These are phyloP conservation scores for Gastrolobium bilobum DNA, from an alignment of 306 rosid genomes.

Conservation along the genomic window DNA sequence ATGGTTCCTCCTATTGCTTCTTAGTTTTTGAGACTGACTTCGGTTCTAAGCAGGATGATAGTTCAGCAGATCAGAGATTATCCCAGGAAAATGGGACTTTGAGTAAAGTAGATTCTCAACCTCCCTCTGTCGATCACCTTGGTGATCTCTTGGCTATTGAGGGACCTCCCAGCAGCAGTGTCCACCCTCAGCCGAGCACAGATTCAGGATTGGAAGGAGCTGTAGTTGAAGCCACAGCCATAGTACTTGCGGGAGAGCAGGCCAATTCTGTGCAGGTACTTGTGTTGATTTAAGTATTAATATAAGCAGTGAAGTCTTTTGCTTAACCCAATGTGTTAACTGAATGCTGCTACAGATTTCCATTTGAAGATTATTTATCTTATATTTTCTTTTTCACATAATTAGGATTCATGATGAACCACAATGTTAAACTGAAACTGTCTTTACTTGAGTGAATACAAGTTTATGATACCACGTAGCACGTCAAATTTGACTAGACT, in stretches of 20 bases:
- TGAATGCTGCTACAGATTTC: conserved; percentile 19
- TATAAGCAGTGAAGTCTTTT: conserved; percentile 20
- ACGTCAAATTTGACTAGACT: conserved; percentile 1
- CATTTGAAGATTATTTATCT: conserved; percentile 29
- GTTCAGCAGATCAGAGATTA: conserved; percentile 56
- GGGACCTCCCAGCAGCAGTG: conserved; percentile 79
- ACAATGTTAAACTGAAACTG: conserved; percentile 10
- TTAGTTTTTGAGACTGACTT: conserved; percentile 46
- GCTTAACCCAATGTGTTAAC: conserved; percentile 23
- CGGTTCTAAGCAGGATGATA: conserved; percentile 69
- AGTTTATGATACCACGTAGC: conserved; percentile 29
- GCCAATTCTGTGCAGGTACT: conserved; percentile 85
- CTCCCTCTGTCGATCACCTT: conserved; percentile 75
- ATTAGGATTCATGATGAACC: conserved; percentile 33
- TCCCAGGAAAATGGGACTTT: conserved; percentile 81
- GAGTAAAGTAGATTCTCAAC: conserved; percentile 67
- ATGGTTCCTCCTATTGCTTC: background rate
- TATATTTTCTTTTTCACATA: background rate
- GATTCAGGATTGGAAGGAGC: conserved; percentile 65
- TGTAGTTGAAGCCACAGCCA: conserved; percentile 77
- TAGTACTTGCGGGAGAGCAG: conserved; percentile 90
- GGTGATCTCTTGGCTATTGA: conserved; percentile 94
- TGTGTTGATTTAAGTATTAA: conserved; percentile 13
- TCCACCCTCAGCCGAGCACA: conserved; percentile 56
- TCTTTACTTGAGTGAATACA: conserved; percentile 24